A percentile compares a stretch with the other conserved stretches of the same genome.
These are phyloP conservation scores for Astrephomene gubernaculifera DNA, from an alignment of 139 green algal genomes.

Conservation along the genomic window DNA sequence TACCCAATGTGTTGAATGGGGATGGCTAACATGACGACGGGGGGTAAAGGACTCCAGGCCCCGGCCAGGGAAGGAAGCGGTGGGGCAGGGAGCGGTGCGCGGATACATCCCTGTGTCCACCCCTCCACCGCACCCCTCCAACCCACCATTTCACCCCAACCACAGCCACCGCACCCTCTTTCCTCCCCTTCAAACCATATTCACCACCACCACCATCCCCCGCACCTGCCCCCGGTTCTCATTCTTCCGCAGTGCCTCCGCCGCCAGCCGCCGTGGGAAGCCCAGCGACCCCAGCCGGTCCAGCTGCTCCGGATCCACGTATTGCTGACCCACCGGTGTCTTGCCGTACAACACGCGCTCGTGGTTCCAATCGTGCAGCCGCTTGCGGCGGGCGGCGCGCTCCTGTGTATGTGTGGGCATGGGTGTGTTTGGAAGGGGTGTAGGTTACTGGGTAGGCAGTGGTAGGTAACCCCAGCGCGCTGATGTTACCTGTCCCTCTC, in stretches of 20 bases:
- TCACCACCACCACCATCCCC: too few species aligned
- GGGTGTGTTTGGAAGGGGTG: neutral
- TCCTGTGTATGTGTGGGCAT: neutral
- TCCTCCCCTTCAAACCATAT: too few species aligned
- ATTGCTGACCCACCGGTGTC: constrained; percentile 41
- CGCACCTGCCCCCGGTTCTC: constrained; percentile 23
- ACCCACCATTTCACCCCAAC: too few species aligned
- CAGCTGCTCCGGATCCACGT: constrained; percentile 59
- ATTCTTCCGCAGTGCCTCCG: constrained; percentile 53
- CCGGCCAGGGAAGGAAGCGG: too few species aligned
- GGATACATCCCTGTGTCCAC: neutral
- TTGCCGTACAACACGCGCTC: constrained; percentile 45
- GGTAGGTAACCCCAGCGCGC: too few species aligned
- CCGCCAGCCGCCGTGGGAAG: constrained; percentile 36
- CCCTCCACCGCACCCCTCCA: neutral
- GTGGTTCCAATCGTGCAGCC: constrained; percentile 5
- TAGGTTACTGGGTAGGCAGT: neutral
- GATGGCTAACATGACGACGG: too few species aligned
- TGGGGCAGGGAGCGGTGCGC: too few species aligned
- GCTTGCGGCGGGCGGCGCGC: neutral
- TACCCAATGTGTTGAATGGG: too few species aligned
- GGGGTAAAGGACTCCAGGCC: too few species aligned
- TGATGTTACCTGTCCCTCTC: too few species aligned
- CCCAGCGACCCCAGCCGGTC: constrained; percentile 50
- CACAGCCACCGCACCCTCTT: too few species aligned